These are phyloP conservation scores for Solanum arcanum DNA, from an alignment of 257 asterid genomes.

Conservation along the genomic window DNA sequence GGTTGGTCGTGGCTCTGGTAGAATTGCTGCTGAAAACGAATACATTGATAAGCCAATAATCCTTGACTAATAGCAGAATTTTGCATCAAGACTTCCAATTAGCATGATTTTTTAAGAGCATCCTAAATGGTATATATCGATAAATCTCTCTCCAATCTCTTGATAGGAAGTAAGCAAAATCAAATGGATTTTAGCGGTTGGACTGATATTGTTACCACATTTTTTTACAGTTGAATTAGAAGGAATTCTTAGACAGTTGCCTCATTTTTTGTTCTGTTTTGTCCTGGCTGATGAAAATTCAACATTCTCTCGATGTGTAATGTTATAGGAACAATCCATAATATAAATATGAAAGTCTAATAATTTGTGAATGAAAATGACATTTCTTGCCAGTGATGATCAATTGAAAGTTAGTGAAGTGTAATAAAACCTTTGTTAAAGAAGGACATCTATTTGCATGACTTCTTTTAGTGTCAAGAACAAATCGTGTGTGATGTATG, in stretches of 20 bases:
- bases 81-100: neutral
- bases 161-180: constrained; percentile 32
- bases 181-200: constrained; percentile 25
- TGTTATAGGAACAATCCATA: neutral
- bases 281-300: neutral
- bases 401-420: neutral
- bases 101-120: neutral
- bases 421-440: neutral
- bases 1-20: constrained; percentile 61
- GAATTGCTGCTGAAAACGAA: constrained; percentile 45
- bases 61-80: constrained; percentile 19
- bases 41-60: constrained; percentile 56
- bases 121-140: constrained; percentile 1
- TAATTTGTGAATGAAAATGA: neutral
- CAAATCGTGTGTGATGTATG: too few relatives aligned
- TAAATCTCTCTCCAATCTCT: constrained; percentile 5
- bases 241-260: constrained; percentile 20
- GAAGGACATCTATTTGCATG: neutral
- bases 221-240: constrained; percentile 12
- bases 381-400: neutral
- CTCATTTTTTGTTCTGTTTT: neutral
- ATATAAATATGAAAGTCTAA: neutral
- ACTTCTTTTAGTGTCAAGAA: neutral
- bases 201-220: constrained; percentile 3
- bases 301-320: neutral